Conservation (phyloP, 2,329 filamentous ascomycete genomes). For the Dactylellina drechsleri region DNA sequence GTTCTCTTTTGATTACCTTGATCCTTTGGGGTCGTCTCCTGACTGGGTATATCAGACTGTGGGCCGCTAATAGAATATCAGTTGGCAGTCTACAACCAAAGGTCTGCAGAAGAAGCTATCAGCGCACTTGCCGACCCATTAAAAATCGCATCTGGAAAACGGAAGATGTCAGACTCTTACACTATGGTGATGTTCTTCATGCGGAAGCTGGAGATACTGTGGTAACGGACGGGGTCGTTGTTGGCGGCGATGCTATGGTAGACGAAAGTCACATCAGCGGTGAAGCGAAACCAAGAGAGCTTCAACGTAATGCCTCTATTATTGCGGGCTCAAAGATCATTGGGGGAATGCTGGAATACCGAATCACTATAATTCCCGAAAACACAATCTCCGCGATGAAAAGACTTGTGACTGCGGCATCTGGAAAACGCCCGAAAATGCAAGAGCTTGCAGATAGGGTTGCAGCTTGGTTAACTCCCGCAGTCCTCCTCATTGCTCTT, state of each 20-base stretch:
- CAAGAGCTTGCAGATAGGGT: constrained; percentile 76
- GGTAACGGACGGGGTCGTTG: constrained; percentile 75
- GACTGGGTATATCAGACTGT: constrained; percentile 67
- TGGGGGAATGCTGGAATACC: constrained; percentile 65
- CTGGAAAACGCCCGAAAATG: constrained; percentile 73
- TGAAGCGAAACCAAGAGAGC: constrained; percentile 72
- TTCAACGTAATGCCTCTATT: constrained; percentile 67
- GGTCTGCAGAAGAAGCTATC: constrained; percentile 54
- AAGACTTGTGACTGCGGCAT: constrained; percentile 75
- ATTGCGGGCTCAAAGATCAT: constrained; percentile 74
- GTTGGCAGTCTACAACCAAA: constrained; percentile 63
- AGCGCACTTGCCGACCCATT: constrained; percentile 19
- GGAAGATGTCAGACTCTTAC: constrained; percentile 74
- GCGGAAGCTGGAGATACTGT: constrained; percentile 71
- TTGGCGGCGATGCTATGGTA: constrained; percentile 72
- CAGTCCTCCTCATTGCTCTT: constrained; percentile 23
- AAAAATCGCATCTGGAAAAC: constrained; percentile 40
- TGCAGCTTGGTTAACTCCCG: constrained; percentile 32
- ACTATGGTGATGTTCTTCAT: constrained; percentile 76
- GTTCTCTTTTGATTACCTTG: constrained; percentile 70
- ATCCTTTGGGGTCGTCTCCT: constrained; percentile 70
- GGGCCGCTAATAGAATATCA: constrained; percentile 71
- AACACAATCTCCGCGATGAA: constrained; percentile 79
- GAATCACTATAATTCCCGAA: constrained; percentile 72
- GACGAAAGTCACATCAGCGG: constrained; percentile 84